phyloP scores from a whole-genome alignment of 2,329 filamentous ascomycete genomes.

The Metarhizium humberi region DNA sequence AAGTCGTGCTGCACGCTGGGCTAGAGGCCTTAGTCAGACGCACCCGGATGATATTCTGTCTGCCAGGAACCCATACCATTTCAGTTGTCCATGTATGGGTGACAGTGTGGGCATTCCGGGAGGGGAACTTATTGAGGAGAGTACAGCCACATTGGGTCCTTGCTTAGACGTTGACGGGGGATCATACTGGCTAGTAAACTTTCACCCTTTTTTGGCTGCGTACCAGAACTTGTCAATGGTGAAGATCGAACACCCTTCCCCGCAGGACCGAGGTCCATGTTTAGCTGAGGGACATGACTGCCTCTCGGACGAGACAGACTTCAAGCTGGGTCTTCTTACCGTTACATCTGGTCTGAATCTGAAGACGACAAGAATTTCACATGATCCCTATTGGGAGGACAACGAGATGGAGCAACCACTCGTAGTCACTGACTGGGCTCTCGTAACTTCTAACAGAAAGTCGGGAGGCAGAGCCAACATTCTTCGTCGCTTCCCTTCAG shows the following conservation, averaged over 20 bases:
- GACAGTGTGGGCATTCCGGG: constrained; percentile 32
- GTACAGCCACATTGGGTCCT: constrained; percentile 27
- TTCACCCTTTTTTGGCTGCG: constrained; percentile 32
- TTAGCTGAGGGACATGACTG: constrained; percentile 30
- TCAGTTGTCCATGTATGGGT: constrained; percentile 7
- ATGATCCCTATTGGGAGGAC: constrained; percentile 36
- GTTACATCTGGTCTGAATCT: constrained; percentile 33
- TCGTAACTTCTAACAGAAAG: constrained; percentile 24
- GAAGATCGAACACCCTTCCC: too few species aligned
- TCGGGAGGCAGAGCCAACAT: constrained; percentile 25
- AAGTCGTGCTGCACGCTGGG: constrained; percentile 27
- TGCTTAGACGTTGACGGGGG: constrained; percentile 27
- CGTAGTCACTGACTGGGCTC: constrained; percentile 34
- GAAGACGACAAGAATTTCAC: constrained; percentile 32
- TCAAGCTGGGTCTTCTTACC: constrained; percentile 25
- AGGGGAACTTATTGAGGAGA: constrained; percentile 7
- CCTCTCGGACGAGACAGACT: constrained; percentile 17
- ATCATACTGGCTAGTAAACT: constrained; percentile 33
- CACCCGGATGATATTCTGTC: constrained; percentile 31
- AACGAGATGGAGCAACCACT: constrained; percentile 28
- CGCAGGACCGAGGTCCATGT: constrained; percentile 18
- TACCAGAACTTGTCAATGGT: constrained; percentile 10
- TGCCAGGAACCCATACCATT: constrained; percentile 33
- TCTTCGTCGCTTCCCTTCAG: constrained; percentile 29
- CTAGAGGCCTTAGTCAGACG: constrained; percentile 26